A percentile compares a stretch with the other conserved stretches of the same genome.
Evolutionary conservation across 2,329 filamentous ascomycete genomes (phyloP).

Genomic region (Clonostachys solani): DNA sequence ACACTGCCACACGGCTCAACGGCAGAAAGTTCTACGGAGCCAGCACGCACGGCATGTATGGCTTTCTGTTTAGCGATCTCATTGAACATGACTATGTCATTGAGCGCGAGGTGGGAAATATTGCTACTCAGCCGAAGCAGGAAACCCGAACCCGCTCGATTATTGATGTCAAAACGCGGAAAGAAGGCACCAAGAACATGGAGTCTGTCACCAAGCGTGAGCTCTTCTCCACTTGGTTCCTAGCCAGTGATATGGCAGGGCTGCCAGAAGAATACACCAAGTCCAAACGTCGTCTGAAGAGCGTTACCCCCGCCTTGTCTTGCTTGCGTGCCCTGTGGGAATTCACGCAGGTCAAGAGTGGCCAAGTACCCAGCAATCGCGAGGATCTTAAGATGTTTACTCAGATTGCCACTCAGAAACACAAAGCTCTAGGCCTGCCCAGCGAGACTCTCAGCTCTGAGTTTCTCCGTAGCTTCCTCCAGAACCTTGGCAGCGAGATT

Average conservation of each 20-base stretch:
- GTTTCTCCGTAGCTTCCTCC: slow-evolving; percentile 78
- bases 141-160: slow-evolving; percentile 80
- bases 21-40: slow-evolving; percentile 85
- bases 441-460: slow-evolving; percentile 63
- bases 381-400: slow-evolving; percentile 75
- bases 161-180: slow-evolving; percentile 65
- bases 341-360: slow-evolving; percentile 54
- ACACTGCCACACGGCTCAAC: slow-evolving; percentile 77
- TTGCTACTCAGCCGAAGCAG: slow-evolving; percentile 50
- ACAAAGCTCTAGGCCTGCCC: slow-evolving; percentile 69
- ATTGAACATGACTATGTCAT: slow-evolving; percentile 88
- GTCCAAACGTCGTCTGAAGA: slow-evolving; percentile 63
- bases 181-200: slow-evolving; percentile 62
- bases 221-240: slow-evolving; percentile 79
- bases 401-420: slow-evolving; percentile 70
- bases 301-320: slow-evolving; percentile 79
- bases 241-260: slow-evolving; percentile 73
- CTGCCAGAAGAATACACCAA: slow-evolving; percentile 65
- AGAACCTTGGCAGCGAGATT: slow-evolving; percentile 80
- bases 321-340: slow-evolving; percentile 90
- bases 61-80: slow-evolving; percentile 91
- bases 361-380: slow-evolving; percentile 49
- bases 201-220: slow-evolving; percentile 93
- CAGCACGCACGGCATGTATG: slow-evolving; percentile 83
- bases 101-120: slow-evolving; percentile 77